Evolutionary conservation across 177 flowering plant species (phyloP).

Genomic region (Vitis hybrid): DNA sequence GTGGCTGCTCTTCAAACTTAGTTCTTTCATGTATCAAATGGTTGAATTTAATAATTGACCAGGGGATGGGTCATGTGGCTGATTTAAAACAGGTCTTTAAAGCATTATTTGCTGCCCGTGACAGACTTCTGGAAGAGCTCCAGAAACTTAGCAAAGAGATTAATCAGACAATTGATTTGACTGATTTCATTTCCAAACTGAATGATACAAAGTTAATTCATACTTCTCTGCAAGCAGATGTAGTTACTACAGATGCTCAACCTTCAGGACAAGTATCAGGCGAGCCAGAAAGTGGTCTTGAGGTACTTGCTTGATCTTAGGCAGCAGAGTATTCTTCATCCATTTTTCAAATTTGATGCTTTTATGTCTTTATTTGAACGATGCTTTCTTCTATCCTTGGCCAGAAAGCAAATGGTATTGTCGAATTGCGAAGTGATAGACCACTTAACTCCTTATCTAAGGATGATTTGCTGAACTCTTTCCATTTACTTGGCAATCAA

Average conservation of each 20-base stretch:
- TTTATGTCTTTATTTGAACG: conserved; percentile 3
- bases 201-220: conserved; percentile 35
- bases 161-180: conserved; percentile 56
- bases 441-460: conserved; percentile 40
- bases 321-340: background rate
- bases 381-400: conserved; percentile 6
- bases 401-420: conserved; percentile 47
- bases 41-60: conserved; percentile 13
- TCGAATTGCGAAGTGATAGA: conserved; percentile 39
- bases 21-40: background rate
- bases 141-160: conserved; percentile 65
- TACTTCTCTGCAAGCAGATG: conserved; percentile 21
- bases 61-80: conserved; percentile 37
- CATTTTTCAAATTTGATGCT: background rate
- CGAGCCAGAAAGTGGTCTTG: conserved; percentile 34
- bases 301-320: conserved; percentile 45
- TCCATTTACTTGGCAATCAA: conserved; percentile 64
- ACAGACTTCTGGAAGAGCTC: conserved; percentile 66
- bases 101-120: conserved; percentile 62
- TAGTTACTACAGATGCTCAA: conserved; percentile 24
- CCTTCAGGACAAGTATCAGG: conserved; percentile 24
- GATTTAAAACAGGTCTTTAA: conserved; percentile 47
- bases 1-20: background rate
- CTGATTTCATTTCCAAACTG: conserved; percentile 42
- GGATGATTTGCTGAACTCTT: conserved; percentile 42